These are phyloP conservation scores for Populus trichocarpa DNA, from an alignment of 441 rosid genomes.

Conservation along the genomic window DNA sequence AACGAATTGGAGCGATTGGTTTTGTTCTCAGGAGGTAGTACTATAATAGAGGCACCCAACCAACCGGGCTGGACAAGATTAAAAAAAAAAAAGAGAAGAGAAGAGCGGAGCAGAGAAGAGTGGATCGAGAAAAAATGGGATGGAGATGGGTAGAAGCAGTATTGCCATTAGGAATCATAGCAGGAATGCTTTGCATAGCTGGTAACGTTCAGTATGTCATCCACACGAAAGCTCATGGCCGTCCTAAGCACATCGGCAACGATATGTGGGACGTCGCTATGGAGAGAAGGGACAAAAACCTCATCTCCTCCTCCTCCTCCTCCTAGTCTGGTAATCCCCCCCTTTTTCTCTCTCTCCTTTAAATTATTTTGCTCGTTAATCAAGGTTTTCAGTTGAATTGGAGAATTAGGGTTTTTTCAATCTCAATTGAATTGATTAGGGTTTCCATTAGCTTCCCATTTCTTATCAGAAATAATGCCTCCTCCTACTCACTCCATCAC, in stretches of 20 bases:
- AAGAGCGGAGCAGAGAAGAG: background rate
- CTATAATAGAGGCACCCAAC: background rate
- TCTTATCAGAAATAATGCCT: background rate
- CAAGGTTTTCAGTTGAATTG: background rate
- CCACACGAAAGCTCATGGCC: slow-evolving; percentile 88
- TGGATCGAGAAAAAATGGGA: slow-evolving; percentile 34
- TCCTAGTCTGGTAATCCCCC: background rate
- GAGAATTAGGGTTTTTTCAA: background rate
- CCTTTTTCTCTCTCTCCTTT: background rate
- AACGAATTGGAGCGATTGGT: background rate
- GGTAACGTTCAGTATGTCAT: slow-evolving; percentile 88
- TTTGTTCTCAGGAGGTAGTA: background rate
- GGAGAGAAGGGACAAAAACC: slow-evolving; percentile 96
- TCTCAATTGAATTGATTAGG: background rate
- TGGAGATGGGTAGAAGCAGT: slow-evolving; percentile 79
- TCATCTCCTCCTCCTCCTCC: slow-evolving; percentile 45
- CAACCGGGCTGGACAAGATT: background rate
- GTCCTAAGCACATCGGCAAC: slow-evolving; percentile 95
- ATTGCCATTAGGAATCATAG: slow-evolving; percentile 87
- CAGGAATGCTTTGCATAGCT: slow-evolving; percentile 79
- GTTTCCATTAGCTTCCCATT: background rate
- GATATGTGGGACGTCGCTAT: slow-evolving; percentile 95
- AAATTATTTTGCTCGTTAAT: background rate
- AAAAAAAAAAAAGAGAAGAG: background rate
- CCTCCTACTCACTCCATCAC: background rate